Base-by-base conservation (phyloP, 2,329 filamentous ascomycete genomes). In the Nigrospora sphaerica region DNA sequence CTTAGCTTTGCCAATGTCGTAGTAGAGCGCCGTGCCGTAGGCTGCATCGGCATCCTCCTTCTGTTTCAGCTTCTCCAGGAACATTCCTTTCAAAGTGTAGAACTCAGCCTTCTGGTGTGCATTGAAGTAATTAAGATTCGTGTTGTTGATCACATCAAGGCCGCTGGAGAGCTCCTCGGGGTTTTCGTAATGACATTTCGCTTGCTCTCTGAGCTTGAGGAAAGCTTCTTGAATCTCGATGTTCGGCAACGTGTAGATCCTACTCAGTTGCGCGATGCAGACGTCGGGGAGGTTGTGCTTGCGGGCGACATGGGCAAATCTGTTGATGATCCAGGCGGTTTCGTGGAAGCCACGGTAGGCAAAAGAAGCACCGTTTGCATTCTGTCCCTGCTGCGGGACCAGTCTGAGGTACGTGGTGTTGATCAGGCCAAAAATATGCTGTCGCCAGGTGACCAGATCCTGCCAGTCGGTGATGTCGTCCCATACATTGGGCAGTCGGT, bases 141-240 rank as follows among this genome's bases (percentile, higher is more conserved):
- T 99, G 57, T 98, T 99, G 68, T 98, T 98, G 65, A 99, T 99
- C 3, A 99, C 93, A 61, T 99, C 93, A 54, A 99, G 65, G 1
- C 93, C 93, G 61, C 84, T 95, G 45, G 84, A 92, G 45, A 99
- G 80, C 67, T 98, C 93, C 34, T 88, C 85, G 0, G 86, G 83
- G 59, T 97, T 97, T 69, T 97, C 91, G 64, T 97, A 99, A 63
- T 98, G 93, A 56, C 93, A 98, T 64, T 96, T 96, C 38, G 93
- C 93, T 67, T 99, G 93, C 68, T 99, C 95, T n/a, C 95, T 78
- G 44, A 99, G 70, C 70, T 99, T 99, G 51, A 99, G 71, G 75
- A 99, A 99, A 0, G 93, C 93, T 65, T 99, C 93, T 62, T 98
- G 95, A 40, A 99, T 99, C 70, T 99, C 93, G 39, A 99, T 99